phyloP scores from a whole-genome alignment of 306 rosid genomes.

The Acacia confusa region DNA sequence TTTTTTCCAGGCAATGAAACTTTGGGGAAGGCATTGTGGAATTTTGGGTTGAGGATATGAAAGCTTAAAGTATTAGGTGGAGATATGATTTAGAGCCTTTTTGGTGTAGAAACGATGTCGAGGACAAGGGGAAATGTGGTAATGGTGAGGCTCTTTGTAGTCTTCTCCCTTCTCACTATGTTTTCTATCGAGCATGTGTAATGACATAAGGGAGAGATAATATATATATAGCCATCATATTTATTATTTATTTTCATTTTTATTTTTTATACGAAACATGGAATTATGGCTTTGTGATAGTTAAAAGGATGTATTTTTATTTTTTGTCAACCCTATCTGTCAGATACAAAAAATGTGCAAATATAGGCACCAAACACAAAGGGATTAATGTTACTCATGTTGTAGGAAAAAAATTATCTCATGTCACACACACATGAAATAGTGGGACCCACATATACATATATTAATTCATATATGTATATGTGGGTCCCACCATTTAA shows the following conservation, averaged over 20 bases:
- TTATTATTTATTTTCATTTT: not conserved
- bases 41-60: conserved; percentile 36
- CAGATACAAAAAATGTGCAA: too few species aligned
- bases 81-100: conserved; percentile 34
- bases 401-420: too few species aligned
- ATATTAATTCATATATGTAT: too few species aligned
- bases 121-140: conserved; percentile 39
- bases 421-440: too few species aligned
- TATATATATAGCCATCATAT: too few species aligned
- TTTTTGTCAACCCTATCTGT: too few species aligned
- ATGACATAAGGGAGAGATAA: not conserved
- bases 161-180: not conserved
- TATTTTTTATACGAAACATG: conserved; percentile 14
- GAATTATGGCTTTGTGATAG: conserved; percentile 39
- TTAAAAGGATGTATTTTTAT: conserved; percentile 40
- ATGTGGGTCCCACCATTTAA: too few species aligned
- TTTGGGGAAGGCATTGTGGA: not conserved
- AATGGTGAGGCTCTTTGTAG: conserved; percentile 32
- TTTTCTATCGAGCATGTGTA: not conserved
- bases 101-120: not conserved
- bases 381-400: too few species aligned
- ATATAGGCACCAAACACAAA: too few species aligned
- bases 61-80: conserved; percentile 43
- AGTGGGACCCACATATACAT: too few species aligned
- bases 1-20: conserved; percentile 26